Conservation (phyloP, 345 rosid genomes). For the Psidium guajava region DNA sequence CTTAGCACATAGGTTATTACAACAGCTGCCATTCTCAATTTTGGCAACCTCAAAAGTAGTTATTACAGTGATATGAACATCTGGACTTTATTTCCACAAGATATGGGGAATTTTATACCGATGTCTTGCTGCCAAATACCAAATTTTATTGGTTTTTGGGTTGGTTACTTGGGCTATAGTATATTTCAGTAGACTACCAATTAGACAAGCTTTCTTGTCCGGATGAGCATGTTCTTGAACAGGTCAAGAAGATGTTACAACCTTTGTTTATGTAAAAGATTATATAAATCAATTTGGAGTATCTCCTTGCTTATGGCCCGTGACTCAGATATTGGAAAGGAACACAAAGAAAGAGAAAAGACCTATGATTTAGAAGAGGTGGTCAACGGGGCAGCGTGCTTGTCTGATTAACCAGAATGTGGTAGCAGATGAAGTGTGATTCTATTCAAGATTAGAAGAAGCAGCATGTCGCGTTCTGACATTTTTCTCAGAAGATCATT, state of each 20-base stretch:
- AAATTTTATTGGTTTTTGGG: neutral
- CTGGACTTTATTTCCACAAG: neutral
- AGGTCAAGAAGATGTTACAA: neutral
- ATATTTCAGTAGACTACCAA: neutral
- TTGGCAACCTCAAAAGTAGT: neutral
- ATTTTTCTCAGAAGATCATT: neutral
- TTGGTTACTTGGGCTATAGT: neutral
- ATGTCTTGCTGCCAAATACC: neutral
- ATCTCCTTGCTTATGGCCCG: neutral
- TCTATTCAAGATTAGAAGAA: neutral
- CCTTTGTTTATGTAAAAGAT: neutral
- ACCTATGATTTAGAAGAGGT: neutral
- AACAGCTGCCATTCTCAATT: conserved; percentile 14
- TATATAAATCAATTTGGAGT: neutral
- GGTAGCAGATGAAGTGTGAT: neutral
- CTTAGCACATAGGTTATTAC: conserved; percentile 12
- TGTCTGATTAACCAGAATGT: neutral
- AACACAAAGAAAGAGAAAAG: neutral
- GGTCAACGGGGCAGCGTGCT: neutral
- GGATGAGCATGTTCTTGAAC: neutral
- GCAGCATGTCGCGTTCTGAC: neutral
- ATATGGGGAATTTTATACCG: neutral
- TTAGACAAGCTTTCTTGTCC: neutral
- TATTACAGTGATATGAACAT: neutral
- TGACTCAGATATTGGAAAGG: neutral